Conservation (phyloP, 306 rosid species). For the Clitoria ternatea region DNA sequence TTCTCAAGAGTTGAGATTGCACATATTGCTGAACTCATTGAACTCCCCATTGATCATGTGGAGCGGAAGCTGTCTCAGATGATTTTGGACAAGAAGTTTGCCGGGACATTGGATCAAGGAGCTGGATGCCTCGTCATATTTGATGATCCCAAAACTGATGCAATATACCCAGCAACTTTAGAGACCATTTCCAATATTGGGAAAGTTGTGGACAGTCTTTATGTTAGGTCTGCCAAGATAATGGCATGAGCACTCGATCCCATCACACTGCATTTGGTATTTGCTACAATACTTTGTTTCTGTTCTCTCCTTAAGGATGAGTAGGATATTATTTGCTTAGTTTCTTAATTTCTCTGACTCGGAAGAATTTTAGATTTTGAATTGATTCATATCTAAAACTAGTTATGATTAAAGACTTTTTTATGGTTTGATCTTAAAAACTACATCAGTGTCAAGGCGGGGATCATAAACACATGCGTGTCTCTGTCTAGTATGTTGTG, state of each 20-base stretch:
- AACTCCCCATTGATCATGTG: constrained; percentile 57
- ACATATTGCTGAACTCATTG: constrained; percentile 78
- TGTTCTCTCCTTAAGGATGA: not conserved
- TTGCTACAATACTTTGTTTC: not conserved
- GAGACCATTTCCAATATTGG: constrained; percentile 78
- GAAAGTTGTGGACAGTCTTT: constrained; percentile 90
- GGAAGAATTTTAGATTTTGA: not conserved
- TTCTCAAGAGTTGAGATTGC: constrained; percentile 92
- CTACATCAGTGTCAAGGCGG: too few species aligned
- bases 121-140: constrained; percentile 65
- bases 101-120: constrained; percentile 89
- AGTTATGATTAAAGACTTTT: not conserved
- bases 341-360: not conserved
- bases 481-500: too few species aligned
- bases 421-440: not conserved
- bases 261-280: not conserved
- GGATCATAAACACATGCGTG: too few species aligned
- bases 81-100: constrained; percentile 56
- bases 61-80: constrained; percentile 55
- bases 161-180: constrained; percentile 53
- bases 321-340: not conserved
- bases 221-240: constrained; percentile 87
- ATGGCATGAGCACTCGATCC: constrained; percentile 49
- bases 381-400: not conserved
- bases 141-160: constrained; percentile 46